phyloP scores from a whole-genome alignment of 2,329 filamentous ascomycete species.

The Trichoderma simmonsii region DNA sequence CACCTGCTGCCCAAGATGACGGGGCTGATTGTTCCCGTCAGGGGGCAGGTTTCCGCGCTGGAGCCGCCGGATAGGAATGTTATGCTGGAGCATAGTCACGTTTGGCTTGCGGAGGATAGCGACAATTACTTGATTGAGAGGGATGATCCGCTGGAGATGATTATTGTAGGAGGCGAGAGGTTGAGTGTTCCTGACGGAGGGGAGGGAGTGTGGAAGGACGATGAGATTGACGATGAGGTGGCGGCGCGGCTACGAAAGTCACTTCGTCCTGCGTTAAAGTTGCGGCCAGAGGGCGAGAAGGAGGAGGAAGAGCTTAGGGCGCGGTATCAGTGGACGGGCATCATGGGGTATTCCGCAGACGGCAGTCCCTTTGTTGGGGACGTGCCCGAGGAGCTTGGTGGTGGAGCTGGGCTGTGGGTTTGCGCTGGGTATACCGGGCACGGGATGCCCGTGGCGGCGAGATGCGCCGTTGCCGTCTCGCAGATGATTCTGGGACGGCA shows the following conservation, averaged over 20 bases:
- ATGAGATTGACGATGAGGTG: conserved; percentile 52
- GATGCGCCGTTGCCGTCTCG: conserved; percentile 62
- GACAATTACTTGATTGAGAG: conserved; percentile 74
- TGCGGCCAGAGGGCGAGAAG: conserved; percentile 33
- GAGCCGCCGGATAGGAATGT: conserved; percentile 47
- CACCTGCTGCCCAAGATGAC: conserved; percentile 66
- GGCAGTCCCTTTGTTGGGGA: conserved; percentile 66
- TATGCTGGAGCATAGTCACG: conserved; percentile 57
- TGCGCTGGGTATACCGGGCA: conserved; percentile 69
- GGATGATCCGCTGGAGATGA: conserved; percentile 51
- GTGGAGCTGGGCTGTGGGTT: conserved; percentile 54
- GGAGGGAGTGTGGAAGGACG: conserved; percentile 58
- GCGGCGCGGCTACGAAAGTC: conserved; percentile 53
- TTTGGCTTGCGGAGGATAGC: conserved; percentile 53
- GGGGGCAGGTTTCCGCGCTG: conserved; percentile 70
- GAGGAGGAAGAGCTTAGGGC: conserved; percentile 47
- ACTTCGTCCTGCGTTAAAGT: conserved; percentile 41
- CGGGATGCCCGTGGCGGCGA: conserved; percentile 71
- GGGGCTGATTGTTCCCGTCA: conserved; percentile 71
- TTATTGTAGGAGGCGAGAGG: conserved; percentile 71
- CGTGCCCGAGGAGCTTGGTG: conserved; percentile 53
- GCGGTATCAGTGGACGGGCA: conserved; percentile 70
- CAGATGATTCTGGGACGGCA: conserved; percentile 52
- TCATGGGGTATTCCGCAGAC: conserved; percentile 74
- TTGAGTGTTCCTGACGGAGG: conserved; percentile 46